phyloP scores from a whole-genome alignment of 1,284 basidiomycete genomes.

The Ceratobasidium sp. region DNA sequence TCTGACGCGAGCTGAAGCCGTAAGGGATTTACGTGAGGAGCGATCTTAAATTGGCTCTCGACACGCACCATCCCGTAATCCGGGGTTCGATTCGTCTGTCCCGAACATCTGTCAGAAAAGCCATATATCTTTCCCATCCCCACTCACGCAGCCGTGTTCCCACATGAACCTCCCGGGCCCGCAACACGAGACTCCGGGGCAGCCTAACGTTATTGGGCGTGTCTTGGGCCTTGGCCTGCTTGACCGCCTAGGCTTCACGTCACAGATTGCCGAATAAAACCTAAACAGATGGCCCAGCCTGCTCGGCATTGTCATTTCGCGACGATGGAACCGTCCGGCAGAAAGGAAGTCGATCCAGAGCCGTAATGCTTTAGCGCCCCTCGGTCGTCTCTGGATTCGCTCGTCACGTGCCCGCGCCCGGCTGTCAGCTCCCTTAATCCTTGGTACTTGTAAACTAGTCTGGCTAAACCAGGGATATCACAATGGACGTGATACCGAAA shows the following conservation, averaged over 20 bases:
- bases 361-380: not conserved
- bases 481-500: constrained; percentile 33
- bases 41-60: constrained; percentile 39
- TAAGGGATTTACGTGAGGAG: constrained; percentile 38
- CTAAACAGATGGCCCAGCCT: constrained; percentile 25
- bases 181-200: not conserved
- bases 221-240: constrained; percentile 30
- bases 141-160: constrained; percentile 9
- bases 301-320: constrained; percentile 26
- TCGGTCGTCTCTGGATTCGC: not conserved
- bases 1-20: constrained; percentile 33
- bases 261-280: constrained; percentile 13
- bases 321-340: constrained; percentile 20
- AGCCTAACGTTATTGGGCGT: constrained; percentile 21
- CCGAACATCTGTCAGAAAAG: constrained; percentile 2
- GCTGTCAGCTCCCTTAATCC: not conserved
- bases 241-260: constrained; percentile 22
- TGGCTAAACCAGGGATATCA: not conserved
- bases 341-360: constrained; percentile 14
- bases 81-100: constrained; percentile 10
- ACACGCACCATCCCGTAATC: constrained; percentile 21
- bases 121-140: constrained; percentile 5
- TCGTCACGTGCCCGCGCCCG: constrained; percentile 5
- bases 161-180: not conserved
- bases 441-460: not conserved